Evolutionary conservation across 106 monocot genomes (phyloP).

Genomic region (Gastrodia elata): DNA sequence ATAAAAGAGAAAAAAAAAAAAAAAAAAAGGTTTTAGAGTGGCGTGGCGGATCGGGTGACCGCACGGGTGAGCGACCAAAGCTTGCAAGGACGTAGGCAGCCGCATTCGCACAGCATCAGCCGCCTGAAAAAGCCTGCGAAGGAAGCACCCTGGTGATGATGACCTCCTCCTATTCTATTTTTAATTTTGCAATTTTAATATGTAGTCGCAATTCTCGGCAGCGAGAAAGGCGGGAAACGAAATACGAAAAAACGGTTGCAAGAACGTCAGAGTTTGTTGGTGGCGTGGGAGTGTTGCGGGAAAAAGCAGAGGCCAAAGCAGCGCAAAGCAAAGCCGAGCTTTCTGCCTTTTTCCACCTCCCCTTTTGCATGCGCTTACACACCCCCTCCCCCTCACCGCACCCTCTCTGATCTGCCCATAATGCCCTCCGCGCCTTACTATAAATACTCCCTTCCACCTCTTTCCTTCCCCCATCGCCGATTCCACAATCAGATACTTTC

Average conservation of each 20-base stretch:
- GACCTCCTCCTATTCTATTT: slow-evolving; percentile 3
- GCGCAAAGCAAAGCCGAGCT: neutral
- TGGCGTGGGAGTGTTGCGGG: slow-evolving; percentile 2
- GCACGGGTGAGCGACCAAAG: neutral
- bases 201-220: neutral
- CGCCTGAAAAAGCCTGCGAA: slow-evolving; percentile 12
- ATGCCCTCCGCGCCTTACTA: neutral
- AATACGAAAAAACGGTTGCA: neutral
- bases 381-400: neutral
- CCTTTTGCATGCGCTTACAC: slow-evolving; percentile 12
- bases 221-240: neutral
- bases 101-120: slow-evolving; percentile 8
- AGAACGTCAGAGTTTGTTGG: slow-evolving; percentile 6
- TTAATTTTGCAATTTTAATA: neutral
- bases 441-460: neutral
- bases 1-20: too few relatives aligned
- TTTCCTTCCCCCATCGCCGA: neutral
- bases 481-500: neutral
- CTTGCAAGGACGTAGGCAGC: slow-evolving; percentile 11
- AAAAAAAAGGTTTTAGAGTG: too few relatives aligned
- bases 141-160: neutral
- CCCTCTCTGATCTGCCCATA: neutral
- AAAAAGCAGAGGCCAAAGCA: slow-evolving; percentile 5
- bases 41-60: slow-evolving; percentile 3
- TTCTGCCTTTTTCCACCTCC: neutral